phyloP scores from a whole-genome alignment of 768 basidiomycete species.

The Hygrocybe punicea region DNA sequence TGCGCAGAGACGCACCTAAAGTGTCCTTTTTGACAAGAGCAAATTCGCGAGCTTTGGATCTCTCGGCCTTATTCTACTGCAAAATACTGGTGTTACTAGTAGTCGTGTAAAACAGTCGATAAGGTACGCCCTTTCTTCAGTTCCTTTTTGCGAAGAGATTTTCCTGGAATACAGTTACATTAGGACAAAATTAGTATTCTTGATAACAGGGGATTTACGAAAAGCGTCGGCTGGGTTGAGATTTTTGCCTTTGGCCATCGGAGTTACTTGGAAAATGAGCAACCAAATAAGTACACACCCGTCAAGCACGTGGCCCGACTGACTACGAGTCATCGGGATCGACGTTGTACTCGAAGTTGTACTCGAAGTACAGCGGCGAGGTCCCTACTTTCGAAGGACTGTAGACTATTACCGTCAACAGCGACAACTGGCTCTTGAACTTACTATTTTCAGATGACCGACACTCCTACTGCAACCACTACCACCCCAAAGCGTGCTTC shows the following conservation, averaged over 20 bases:
- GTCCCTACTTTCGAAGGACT: background rate
- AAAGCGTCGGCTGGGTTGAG: slow-evolving; percentile 93
- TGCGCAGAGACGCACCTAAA: slow-evolving; percentile 45
- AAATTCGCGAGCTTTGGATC: slow-evolving; percentile 80
- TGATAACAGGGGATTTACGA: slow-evolving; percentile 49
- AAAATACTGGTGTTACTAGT: slow-evolving; percentile 19
- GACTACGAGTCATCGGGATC: background rate
- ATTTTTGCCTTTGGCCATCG: slow-evolving; percentile 82
- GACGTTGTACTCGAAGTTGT: background rate
- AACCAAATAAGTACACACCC: too few relatives aligned
- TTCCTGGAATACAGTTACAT: slow-evolving; percentile 51
- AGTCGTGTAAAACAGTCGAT: background rate
- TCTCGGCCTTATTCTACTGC: slow-evolving; percentile 87
- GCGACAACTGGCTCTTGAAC: background rate
- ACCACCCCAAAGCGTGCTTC: slow-evolving; percentile 49
- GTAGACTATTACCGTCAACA: background rate
- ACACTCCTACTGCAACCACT: slow-evolving; percentile 17
- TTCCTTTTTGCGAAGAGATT: slow-evolving; percentile 90
- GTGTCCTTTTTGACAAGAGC: slow-evolving; percentile 95
- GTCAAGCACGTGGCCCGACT: too few relatives aligned
- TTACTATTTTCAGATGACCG: slow-evolving; percentile 17
- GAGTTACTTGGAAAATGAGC: background rate
- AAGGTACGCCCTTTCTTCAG: slow-evolving; percentile 74
- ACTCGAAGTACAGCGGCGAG: background rate
- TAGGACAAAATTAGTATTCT: background rate